Base-by-base conservation (phyloP, 2,329 filamentous ascomycete genomes). In the Neofusicoccum kwambonambiense region DNA sequence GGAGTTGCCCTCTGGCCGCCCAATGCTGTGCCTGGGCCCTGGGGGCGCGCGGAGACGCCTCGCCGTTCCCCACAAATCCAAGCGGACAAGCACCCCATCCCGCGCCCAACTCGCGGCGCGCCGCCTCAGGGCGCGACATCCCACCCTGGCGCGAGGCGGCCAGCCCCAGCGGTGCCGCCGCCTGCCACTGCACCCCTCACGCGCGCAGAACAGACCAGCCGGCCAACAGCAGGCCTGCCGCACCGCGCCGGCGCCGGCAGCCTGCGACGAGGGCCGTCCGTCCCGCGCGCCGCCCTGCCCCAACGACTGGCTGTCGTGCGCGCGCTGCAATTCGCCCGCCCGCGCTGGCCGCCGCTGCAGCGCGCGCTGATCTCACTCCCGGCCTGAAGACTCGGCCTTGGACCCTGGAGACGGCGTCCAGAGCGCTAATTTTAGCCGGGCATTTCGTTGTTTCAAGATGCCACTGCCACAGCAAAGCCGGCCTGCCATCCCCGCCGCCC, bases 401-500 rank as follows among this genome's bases (percentile, higher is more conserved):
- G n/a, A 41, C 51, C 35, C 12, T 42, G 22, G 9, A 44, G 44
- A 19, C 37, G 41, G 41, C 56, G 56, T 37, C 41, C 41, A 47
- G 9, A 8, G 56, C 56, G 41, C 56, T 60, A 60, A 60, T 37
- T 47, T 47, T 60, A 58, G 54, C 39, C 54, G 54, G 12, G 15
- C 22, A 35, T 39, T 11, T 17, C n/a, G 42, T 35, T 35, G 56
- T 60, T 60, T 60, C 56, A 60, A 47, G 27, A 45, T 49, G 42
- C n/a, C 11, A 60, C 31, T 47, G 31, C 31, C 56, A 47, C 56
- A 44, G 19, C 17, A 17, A 6, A 27, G 13, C 22, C 50, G 13
- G 5, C 9, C 34, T 52, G 52, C 52, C 54, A 27, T 44, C 42
- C 12, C 54, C 37, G 50, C 50, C 27, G 7, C 9, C n/a, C 31